phyloP scores from a whole-genome alignment of 1,139 yeast genomes.

The Hemisphaericaspora lyxosophila region DNA sequence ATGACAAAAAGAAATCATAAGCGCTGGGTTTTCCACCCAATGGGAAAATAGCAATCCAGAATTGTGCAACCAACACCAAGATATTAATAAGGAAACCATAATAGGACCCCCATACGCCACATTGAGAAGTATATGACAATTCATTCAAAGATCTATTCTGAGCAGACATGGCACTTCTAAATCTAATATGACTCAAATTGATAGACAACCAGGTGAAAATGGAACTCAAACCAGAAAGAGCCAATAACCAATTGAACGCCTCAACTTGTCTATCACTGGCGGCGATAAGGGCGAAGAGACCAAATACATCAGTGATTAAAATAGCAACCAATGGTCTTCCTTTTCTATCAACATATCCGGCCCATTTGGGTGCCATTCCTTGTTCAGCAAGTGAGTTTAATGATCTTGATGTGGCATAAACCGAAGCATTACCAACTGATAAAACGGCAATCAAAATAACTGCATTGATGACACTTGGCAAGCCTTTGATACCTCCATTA shows the following conservation, averaged over 20 bases:
- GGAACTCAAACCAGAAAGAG: constrained; percentile 38
- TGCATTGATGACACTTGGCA: constrained; percentile 48
- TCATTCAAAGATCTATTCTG: constrained; percentile 31
- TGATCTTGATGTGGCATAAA: constrained; percentile 46
- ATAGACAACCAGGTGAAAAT: constrained; percentile 39
- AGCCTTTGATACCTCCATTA: constrained; percentile 49
- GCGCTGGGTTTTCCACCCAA: constrained; percentile 34
- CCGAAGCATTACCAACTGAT: constrained; percentile 47
- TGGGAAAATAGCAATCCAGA: constrained; percentile 47
- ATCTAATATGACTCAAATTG: constrained; percentile 33
- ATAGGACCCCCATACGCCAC: constrained; percentile 35
- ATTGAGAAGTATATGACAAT: constrained; percentile 30
- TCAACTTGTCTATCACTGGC: constrained; percentile 32
- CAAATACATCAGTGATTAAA: constrained; percentile 34
- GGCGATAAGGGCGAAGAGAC: constrained; percentile 40
- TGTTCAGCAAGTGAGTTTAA: constrained; percentile 42
- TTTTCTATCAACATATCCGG: constrained; percentile 39
- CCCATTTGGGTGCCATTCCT: constrained; percentile 42
- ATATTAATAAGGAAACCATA: constrained; percentile 28
- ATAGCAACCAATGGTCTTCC: constrained; percentile 48
- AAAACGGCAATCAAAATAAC: constrained; percentile 42
- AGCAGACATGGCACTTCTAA: constrained; percentile 31
- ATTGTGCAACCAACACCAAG: constrained; percentile 39
- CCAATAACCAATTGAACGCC: constrained; percentile 37
- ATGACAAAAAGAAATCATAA: constrained; percentile 33